Percentiles rank a stretch among this genome's conserved stretches.
These are phyloP conservation scores for Vaccinium vitisidaea DNA, from an alignment of 148 eudicot species.

Conservation along the genomic window DNA sequence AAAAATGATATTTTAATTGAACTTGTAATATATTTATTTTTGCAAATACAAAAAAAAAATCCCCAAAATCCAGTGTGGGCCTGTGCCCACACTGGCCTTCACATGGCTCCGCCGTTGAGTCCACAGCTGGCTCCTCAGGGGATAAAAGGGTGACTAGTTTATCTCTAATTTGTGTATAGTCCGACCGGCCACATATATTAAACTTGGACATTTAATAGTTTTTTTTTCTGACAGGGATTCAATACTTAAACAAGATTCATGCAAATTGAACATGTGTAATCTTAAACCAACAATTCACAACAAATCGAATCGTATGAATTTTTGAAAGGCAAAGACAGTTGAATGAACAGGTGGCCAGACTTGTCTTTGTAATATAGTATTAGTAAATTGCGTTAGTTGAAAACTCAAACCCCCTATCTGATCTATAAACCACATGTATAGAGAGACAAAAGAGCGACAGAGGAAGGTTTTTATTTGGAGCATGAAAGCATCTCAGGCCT, in stretches of 20 bases:
- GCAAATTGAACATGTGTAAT: background rate
- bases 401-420: background rate
- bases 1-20: too few relatives aligned
- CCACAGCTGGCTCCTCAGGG: background rate
- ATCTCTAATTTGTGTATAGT: background rate
- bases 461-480: background rate
- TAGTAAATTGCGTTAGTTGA: slow-evolving; percentile 10
- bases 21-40: too few relatives aligned
- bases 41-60: too few relatives aligned
- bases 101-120: too few relatives aligned
- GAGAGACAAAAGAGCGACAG: background rate
- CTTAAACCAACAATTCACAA: background rate
- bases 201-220: background rate
- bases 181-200: background rate
- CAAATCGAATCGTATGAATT: background rate
- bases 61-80: too few relatives aligned
- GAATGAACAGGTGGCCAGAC: slow-evolving; percentile 2
- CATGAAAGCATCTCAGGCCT: background rate
- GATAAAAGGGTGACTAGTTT: slow-evolving; percentile 6
- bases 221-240: background rate
- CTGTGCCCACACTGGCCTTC: too few relatives aligned
- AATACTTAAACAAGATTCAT: background rate
- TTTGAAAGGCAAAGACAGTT: background rate
- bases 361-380: background rate
- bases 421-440: background rate